Conservation (phyloP, 495 filamentous ascomycete genomes). For the Neurospora intermedia region DNA sequence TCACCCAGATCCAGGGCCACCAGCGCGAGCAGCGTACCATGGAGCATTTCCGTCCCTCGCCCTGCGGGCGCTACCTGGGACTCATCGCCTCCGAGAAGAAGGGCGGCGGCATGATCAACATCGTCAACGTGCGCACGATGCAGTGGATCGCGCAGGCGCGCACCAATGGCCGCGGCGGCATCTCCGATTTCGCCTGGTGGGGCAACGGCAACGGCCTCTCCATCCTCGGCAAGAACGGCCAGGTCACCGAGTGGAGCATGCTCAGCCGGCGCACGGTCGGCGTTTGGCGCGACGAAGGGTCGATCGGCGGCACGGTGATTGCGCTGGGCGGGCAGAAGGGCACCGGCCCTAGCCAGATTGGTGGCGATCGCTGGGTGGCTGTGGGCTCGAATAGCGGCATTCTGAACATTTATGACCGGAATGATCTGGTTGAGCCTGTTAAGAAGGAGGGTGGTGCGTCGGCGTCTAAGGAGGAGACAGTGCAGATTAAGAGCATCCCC, state of each 20-base stretch:
- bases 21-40: slow-evolving; percentile 76
- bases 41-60: slow-evolving; percentile 79
- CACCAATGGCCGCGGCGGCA: slow-evolving; percentile 68
- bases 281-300: slow-evolving; percentile 85
- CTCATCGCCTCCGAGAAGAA: slow-evolving; percentile 67
- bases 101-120: slow-evolving; percentile 78
- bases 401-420: slow-evolving; percentile 86
- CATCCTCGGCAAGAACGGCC: slow-evolving; percentile 73
- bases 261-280: slow-evolving; percentile 52
- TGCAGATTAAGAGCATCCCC: slow-evolving; percentile 51
- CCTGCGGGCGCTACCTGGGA: slow-evolving; percentile 75
- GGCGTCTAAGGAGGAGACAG: slow-evolving; percentile 19
- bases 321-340: slow-evolving; percentile 55
- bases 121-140: slow-evolving; percentile 66
- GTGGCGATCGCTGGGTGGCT: slow-evolving; percentile 80
- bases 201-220: slow-evolving; percentile 62
- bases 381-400: slow-evolving; percentile 77
- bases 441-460: slow-evolving; percentile 24
- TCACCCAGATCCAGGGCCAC: slow-evolving; percentile 67
- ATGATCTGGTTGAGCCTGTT: slow-evolving; percentile 40
- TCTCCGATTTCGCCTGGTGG: slow-evolving; percentile 91
- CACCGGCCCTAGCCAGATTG: slow-evolving; percentile 45
- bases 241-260: slow-evolving; percentile 85
- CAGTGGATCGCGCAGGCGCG: slow-evolving; percentile 85
- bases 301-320: slow-evolving; percentile 72